Evolutionary conservation across 768 basidiomycete species (phyloP).

Genomic region (Leccinum aurantiacum): DNA sequence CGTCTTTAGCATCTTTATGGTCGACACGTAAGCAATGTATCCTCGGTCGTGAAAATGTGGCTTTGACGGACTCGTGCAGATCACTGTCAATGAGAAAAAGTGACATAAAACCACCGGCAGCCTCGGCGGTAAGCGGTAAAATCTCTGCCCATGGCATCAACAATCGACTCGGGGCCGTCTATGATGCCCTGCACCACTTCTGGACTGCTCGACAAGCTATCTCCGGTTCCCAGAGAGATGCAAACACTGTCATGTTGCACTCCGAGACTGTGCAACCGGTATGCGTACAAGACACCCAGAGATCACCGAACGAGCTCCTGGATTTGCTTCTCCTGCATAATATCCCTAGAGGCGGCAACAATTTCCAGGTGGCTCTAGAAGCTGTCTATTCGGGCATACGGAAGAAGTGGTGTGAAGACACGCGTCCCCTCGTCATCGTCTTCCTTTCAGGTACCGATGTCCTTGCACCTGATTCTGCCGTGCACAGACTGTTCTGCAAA

Average conservation of each 20-base stretch:
- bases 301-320: slow-evolving; percentile 46
- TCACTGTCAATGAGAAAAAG: slow-evolving; percentile 48
- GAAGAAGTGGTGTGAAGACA: slow-evolving; percentile 39
- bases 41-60: neutral
- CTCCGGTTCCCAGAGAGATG: slow-evolving; percentile 38
- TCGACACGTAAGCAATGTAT: slow-evolving; percentile 16
- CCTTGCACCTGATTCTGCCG: slow-evolving; percentile 26
- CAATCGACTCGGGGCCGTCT: slow-evolving; percentile 60
- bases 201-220: slow-evolving; percentile 49
- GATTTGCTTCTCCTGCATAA: slow-evolving; percentile 36
- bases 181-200: slow-evolving; percentile 50
- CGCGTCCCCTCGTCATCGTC: slow-evolving; percentile 48
- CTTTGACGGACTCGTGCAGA: slow-evolving; percentile 26
- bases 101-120: slow-evolving; percentile 42
- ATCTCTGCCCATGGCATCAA: slow-evolving; percentile 17
- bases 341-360: slow-evolving; percentile 39
- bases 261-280: slow-evolving; percentile 22
- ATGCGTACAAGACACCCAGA: slow-evolving; percentile 43
- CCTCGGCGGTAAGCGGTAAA: slow-evolving; percentile 34
- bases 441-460: slow-evolving; percentile 60
- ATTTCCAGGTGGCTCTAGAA: slow-evolving; percentile 42
- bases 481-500: slow-evolving; percentile 26
- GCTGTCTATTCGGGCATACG: slow-evolving; percentile 37
- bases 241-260: slow-evolving; percentile 57
- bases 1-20: slow-evolving; percentile 17